These are phyloP conservation scores for Volvariella surrecta DNA, from an alignment of 1,284 basidiomycete species.

Conservation along the genomic window DNA sequence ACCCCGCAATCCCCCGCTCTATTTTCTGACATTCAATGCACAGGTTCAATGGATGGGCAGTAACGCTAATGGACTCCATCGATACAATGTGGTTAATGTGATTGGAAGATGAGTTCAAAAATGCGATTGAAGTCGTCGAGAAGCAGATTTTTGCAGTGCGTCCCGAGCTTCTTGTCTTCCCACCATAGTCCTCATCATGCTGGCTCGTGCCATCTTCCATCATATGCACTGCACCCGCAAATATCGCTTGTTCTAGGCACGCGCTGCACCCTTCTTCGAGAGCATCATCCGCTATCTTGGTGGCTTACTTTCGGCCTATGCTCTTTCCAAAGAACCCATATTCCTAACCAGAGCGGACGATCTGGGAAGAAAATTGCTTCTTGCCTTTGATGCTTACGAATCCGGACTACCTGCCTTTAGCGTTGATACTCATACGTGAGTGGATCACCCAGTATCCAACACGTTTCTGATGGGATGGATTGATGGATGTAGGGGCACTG, in stretches of 20 bases:
- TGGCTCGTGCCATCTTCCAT: constrained; percentile 2
- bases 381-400: constrained; percentile 37
- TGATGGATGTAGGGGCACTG: constrained; percentile 13
- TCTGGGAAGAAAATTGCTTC: constrained; percentile 37
- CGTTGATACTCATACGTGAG: constrained; percentile 31
- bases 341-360: constrained; percentile 43
- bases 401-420: constrained; percentile 42
- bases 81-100: constrained; percentile 64
- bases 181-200: neutral
- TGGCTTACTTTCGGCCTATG: constrained; percentile 63
- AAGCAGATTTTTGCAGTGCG: constrained; percentile 25
- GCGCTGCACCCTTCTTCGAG: constrained; percentile 57
- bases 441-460: too few species aligned
- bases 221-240: neutral
- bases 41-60: constrained; percentile 41
- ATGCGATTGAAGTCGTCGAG: constrained; percentile 52
- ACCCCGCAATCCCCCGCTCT: too few species aligned
- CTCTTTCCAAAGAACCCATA: constrained; percentile 49
- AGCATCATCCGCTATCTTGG: constrained; percentile 73
- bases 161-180: neutral
- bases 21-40: too few species aligned
- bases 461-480: too few species aligned
- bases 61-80: constrained; percentile 52
- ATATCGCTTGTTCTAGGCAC: constrained; percentile 14
- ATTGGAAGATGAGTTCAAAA: constrained; percentile 53